phyloP scores from a whole-genome alignment of 805 yeast genomes.

The Cyberlindnera lachancei region DNA sequence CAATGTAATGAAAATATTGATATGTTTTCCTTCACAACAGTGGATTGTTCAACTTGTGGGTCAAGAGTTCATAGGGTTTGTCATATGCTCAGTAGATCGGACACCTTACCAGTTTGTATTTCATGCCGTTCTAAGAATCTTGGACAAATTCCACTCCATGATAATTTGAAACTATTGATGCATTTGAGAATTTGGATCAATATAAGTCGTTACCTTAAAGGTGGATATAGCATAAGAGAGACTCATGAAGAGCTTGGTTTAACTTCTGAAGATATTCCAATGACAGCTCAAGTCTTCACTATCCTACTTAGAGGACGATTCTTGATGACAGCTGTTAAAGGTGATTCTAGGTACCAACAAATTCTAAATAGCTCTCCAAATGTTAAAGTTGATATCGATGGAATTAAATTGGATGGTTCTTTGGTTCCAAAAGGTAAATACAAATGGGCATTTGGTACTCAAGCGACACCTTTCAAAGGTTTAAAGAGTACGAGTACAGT shows the following conservation, averaged over 20 bases:
- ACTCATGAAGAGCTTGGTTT: conserved; percentile 14
- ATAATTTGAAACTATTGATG: conserved; percentile 25
- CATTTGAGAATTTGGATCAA: conserved; percentile 29
- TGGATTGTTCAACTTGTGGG: conserved; percentile 26
- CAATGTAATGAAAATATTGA: conserved; percentile 20
- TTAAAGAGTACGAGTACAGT: no score
- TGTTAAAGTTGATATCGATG: conserved; percentile 5
- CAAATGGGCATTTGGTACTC: no score
- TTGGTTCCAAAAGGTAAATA: no score
- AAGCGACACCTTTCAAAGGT: no score
- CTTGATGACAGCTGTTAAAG: no score
- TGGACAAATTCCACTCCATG: conserved; percentile 11
- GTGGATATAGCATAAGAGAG: conserved; percentile 14
- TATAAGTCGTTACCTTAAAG: conserved; percentile 14
- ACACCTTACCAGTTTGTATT: conserved; percentile 19
- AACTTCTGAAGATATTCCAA: neutral
- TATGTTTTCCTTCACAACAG: conserved; percentile 3
- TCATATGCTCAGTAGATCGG: conserved; percentile 22
- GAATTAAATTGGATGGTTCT: no score
- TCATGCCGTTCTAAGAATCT: conserved; percentile 20
- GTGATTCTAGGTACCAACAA: no score
- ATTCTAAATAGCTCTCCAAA: neutral
- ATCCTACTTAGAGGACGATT: conserved; percentile 2
- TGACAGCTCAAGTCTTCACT: conserved; percentile 10
- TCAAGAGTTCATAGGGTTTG: conserved; percentile 27